phyloP scores from a whole-genome alignment of 2,329 filamentous ascomycete species.

The Emergomyces pasteurianus region DNA sequence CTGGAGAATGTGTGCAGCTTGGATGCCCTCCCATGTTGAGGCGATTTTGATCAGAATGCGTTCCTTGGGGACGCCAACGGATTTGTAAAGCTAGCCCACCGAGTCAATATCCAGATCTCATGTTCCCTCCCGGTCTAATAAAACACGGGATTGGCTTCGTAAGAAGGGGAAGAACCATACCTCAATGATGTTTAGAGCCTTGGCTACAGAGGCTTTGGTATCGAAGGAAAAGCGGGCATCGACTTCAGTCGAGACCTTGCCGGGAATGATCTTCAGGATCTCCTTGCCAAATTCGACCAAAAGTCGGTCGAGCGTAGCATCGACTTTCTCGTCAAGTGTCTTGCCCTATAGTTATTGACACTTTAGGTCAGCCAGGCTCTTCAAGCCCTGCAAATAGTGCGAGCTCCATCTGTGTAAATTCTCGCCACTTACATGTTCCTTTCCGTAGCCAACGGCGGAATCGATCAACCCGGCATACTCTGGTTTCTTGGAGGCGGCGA shows the following conservation, averaged over 20 bases:
- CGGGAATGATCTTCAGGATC: constrained; percentile 92
- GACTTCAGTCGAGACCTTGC: constrained; percentile 98
- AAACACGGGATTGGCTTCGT: background rate
- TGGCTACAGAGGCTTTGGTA: constrained; percentile 80
- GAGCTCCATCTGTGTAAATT: no score
- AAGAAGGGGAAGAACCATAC: constrained; percentile 41
- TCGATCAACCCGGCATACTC: constrained; percentile 93
- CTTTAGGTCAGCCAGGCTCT: background rate
- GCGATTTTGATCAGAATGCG: constrained; percentile 97
- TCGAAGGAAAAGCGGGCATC: constrained; percentile 94
- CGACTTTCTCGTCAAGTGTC: constrained; percentile 68
- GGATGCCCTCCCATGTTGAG: constrained; percentile 98
- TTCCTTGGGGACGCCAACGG: constrained; percentile 81
- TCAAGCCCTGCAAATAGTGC: background rate
- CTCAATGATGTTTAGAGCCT: constrained; percentile 94
- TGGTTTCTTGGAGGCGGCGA: constrained; percentile 94
- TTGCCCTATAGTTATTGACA: constrained; percentile 33
- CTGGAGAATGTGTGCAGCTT: constrained; percentile 95
- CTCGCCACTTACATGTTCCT: constrained; percentile 48
- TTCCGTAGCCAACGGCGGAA: constrained; percentile 71
- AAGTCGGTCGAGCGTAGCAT: constrained; percentile 80
- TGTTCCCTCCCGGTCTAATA: background rate
- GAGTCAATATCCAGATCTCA: no score
- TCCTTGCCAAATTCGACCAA: constrained; percentile 97
- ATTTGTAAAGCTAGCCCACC: constrained; percentile 93